These are phyloP conservation scores for Magnolia officinalis DNA, from an alignment of 164 flowering plant genomes.

Conservation along the genomic window DNA sequence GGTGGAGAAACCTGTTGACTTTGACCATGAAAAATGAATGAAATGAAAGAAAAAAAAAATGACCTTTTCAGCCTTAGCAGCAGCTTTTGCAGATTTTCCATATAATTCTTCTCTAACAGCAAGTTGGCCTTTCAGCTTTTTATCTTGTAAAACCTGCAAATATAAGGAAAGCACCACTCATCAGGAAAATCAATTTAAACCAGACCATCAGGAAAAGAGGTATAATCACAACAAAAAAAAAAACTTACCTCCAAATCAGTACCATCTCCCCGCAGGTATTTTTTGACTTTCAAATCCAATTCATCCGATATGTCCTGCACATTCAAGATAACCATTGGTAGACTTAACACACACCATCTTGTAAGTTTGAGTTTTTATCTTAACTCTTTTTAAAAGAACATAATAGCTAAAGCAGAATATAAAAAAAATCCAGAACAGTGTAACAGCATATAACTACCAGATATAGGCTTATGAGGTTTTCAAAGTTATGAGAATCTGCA, in stretches of 20 bases:
- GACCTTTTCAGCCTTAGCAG: conserved; percentile 90
- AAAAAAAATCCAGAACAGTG: too few relatives aligned
- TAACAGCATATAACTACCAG: neutral
- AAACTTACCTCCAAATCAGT: conserved; percentile 63
- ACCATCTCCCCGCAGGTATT: conserved; percentile 77
- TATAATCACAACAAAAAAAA: neutral
- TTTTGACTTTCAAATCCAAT: conserved; percentile 49
- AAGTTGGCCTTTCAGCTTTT: conserved; percentile 78
- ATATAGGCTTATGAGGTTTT: neutral
- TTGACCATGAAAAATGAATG: neutral
- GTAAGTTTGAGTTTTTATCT: neutral
- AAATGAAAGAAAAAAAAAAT: neutral
- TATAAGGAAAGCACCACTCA: neutral
- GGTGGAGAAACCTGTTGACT: neutral
- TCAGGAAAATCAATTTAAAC: neutral
- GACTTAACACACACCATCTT: neutral
- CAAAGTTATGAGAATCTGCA: too few relatives aligned
- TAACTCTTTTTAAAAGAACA: too few relatives aligned
- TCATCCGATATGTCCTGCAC: conserved; percentile 43
- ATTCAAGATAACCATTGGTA: neutral
- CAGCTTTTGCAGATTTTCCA: conserved; percentile 78
- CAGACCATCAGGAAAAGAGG: neutral
- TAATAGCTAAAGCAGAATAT: too few relatives aligned
- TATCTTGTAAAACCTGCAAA: conserved; percentile 65
- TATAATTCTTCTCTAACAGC: conserved; percentile 60